Evolutionary conservation across 1,139 yeast genomes (phyloP), one percentile per base, ranked within the genome.

Genomic region (Eremothecium sinecaudum): DNA sequence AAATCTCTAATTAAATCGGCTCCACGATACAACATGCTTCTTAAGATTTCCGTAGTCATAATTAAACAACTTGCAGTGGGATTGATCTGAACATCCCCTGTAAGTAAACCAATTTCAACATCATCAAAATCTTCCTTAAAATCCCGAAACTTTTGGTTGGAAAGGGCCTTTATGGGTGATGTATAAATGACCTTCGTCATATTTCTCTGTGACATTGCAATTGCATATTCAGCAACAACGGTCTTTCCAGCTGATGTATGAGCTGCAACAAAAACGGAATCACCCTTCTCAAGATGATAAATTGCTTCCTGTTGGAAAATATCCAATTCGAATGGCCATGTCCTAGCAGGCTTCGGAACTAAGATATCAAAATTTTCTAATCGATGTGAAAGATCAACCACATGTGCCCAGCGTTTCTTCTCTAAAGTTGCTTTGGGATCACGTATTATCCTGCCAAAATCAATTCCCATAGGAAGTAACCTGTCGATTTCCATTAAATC

Each of bases 161-260:
- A 83, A 53, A 90, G 70, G 0, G 98, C 98, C 58, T 90, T 90
- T 54, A 90, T 90, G 3, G 99, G 99, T 2, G 97, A 87, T 0
- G 99, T 90, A 55, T 90, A 90, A 42, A 90, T 90, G 35, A 90
- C 95, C 61, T 95, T 75, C 55, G 90, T 95, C 62, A 84, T 86
- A 37, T 83, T 86, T 48, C 86, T 66, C 43, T 84, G 64, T 10
- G 95, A 83, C 64, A 86, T 93, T 2, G 98, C 97, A 63, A 90
- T 90, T 27, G 98, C 97, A 53, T 90, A 92, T 56, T 90, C 99
- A 0, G 99, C 99, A 33, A 90, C 98, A 31, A 92, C 99, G 0
- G 99, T 90, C 56, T 90, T 90, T 64, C 99, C 99, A 5, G 98
- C 98, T 19, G 97, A 87, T 0, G 98, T 87, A 54, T 90, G 99